phyloP scores from a whole-genome alignment of 176 grass and related monocot species.

The Rhynchospora breviuscula region DNA sequence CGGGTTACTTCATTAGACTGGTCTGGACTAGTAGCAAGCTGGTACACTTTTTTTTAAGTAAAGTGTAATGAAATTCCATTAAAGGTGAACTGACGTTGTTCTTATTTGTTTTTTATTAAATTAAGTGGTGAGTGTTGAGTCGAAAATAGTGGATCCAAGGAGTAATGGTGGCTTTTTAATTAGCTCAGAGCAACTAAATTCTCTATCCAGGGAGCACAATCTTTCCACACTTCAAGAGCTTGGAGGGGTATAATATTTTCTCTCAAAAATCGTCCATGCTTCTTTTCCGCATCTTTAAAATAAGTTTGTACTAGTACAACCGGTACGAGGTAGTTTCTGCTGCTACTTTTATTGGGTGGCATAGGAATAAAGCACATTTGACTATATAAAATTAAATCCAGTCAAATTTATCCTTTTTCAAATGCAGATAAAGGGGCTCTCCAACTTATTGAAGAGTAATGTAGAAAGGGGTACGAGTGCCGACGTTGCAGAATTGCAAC shows the following conservation, averaged over 20 bases:
- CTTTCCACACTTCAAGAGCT: constrained; percentile 27
- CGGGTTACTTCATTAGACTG: neutral
- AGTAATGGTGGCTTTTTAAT: constrained; percentile 25
- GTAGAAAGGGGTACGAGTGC: constrained; percentile 50
- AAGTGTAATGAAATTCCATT: neutral
- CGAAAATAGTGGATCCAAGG: constrained; percentile 1
- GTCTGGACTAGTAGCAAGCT: neutral
- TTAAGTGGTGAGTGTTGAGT: constrained; percentile 11
- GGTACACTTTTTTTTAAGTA: neutral
- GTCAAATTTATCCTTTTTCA: neutral
- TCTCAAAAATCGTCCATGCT: neutral
- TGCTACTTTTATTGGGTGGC: neutral
- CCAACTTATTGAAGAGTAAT: constrained; percentile 61
- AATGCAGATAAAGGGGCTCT: constrained; percentile 55
- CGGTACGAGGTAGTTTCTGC: neutral
- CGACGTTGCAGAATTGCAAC: constrained; percentile 36
- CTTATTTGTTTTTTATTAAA: neutral
- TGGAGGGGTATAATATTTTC: constrained; percentile 22
- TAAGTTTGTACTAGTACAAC: neutral
- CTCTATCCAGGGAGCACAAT: constrained; percentile 29
- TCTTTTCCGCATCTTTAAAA: neutral
- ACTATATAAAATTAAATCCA: neutral
- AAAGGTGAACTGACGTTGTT: neutral
- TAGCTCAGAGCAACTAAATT: constrained; percentile 19
- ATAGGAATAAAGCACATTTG: neutral